Percentiles rank a stretch among this genome's conserved stretches.
Evolutionary conservation across 257 asterid species (phyloP).

Genomic region (Craterostigma plantagineum): DNA sequence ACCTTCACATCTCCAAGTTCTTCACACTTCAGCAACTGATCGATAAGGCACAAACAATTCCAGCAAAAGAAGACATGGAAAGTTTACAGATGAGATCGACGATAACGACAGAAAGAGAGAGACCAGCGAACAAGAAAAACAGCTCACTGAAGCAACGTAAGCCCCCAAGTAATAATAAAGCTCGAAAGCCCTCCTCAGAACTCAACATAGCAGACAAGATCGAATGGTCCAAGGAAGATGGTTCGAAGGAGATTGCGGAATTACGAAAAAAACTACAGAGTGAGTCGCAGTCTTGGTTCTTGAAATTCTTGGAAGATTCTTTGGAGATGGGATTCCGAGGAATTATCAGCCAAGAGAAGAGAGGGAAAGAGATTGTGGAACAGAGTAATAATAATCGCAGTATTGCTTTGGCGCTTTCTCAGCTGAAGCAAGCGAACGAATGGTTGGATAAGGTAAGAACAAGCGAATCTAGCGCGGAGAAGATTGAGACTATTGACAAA

Average conservation of each 20-base stretch:
- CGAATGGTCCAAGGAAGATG: slow-evolving; percentile 63
- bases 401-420: slow-evolving; percentile 58
- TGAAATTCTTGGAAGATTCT: slow-evolving; percentile 50
- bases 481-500: slow-evolving; percentile 28
- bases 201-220: slow-evolving; percentile 25
- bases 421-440: slow-evolving; percentile 57
- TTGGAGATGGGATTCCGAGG: slow-evolving; percentile 44
- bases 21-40: slow-evolving; percentile 49
- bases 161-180: slow-evolving; percentile 8
- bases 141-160: slow-evolving; percentile 11
- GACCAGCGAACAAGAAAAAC: slow-evolving; percentile 15
- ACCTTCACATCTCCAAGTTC: slow-evolving; percentile 43
- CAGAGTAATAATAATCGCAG: slow-evolving; percentile 35
- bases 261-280: slow-evolving; percentile 20
- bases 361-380: slow-evolving; percentile 23
- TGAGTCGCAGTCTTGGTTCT: slow-evolving; percentile 62
- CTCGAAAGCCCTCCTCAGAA: slow-evolving; percentile 14
- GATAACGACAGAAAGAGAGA: slow-evolving; percentile 27
- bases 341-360: slow-evolving; percentile 16
- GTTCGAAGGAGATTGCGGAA: slow-evolving; percentile 29
- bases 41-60: slow-evolving; percentile 28
- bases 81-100: slow-evolving; percentile 14
- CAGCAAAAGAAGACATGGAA: slow-evolving; percentile 19
- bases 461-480: slow-evolving; percentile 15
- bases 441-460: slow-evolving; percentile 51